phyloP scores from a whole-genome alignment of 2,329 filamentous ascomycete genomes.

The Trichoderma arundinaceum region DNA sequence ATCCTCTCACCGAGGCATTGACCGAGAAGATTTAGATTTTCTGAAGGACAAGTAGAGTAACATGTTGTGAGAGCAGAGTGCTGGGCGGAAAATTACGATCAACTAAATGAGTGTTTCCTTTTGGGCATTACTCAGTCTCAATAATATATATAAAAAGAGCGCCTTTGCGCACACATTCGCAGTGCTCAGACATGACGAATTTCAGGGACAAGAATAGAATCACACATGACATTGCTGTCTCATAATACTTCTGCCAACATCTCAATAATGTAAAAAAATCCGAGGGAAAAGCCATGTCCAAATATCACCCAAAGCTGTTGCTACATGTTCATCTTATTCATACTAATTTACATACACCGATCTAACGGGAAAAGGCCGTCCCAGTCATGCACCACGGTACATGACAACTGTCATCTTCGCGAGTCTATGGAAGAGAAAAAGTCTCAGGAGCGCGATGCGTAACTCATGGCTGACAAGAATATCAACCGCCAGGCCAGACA shows the following conservation, averaged over 20 bases:
- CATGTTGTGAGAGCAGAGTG: too few species aligned
- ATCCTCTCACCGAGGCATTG: constrained; percentile 3
- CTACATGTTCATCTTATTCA: constrained; percentile 30
- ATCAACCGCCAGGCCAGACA: constrained; percentile 42
- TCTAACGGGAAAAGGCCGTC: constrained; percentile 23
- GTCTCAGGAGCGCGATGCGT: constrained; percentile 41
- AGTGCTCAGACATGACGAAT: too few species aligned
- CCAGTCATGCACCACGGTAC: constrained; percentile 21
- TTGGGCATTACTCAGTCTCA: too few species aligned
- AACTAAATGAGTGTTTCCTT: too few species aligned
- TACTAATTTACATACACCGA: constrained; percentile 25
- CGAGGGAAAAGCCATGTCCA: background rate
- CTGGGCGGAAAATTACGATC: too few species aligned
- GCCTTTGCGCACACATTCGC: too few species aligned
- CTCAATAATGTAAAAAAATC: background rate
- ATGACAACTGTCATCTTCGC: constrained; percentile 44
- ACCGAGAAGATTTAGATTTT: constrained; percentile 10
- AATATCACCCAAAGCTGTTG: background rate
- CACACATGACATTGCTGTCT: too few species aligned
- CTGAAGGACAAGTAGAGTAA: background rate
- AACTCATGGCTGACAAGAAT: constrained; percentile 38
- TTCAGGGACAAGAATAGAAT: too few species aligned
- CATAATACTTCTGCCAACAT: too few species aligned
- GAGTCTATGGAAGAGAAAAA: constrained; percentile 44
- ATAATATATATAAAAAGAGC: too few species aligned